Evolutionary conservation across 352 stramenopile genomes (phyloP), one percentile per base, ranked within the genome.

Genomic region (Pythium chondricola): DNA sequence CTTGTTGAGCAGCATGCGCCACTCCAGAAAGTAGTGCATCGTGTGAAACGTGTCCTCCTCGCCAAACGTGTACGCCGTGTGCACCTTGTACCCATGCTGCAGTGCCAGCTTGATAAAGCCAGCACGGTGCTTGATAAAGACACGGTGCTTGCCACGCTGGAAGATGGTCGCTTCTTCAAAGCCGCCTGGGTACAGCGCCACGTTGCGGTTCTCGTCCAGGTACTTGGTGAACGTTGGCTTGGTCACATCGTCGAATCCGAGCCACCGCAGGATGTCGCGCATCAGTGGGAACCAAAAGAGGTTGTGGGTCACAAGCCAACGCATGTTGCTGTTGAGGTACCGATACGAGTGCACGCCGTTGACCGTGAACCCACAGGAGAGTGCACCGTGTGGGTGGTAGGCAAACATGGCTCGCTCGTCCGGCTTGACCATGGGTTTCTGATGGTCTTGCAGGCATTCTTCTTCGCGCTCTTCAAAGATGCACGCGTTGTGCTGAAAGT

Each of bases 81-180:
- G 67, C 29, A 97, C 63, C 22, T 85, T 82, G 67, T 95, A 96
- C 35, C 92, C 91, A 58, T 91, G 67, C 66, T 97, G 77, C 9
- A 98, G 67, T 29, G 77, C 89, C 25, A 97, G 65, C 48, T 96
- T 95, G 57, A 98, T 84, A 63, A 98, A 98, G 3, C 94, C 94
- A 31, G 87, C 88, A 13, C 93, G 74, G 25, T 85, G 80, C 47
- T 95, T 88, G 42, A 98, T 67, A 50, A 85, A 98, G 22, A 97
- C 77, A 46, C 91, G 82, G 63, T 98, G 92, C 29, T 75, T 70
- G 3, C 71, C 71, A 14, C 71, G 69, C 37, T 74, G 60, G 42
- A 76, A 95, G 11, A 98, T 55, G 16, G 93, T 97, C 6, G 90
- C 92, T 67, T 98, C 94, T 61, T 98, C 88, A 54, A 98, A 97